Percentiles rank a stretch among this genome's conserved stretches.
These are phyloP conservation scores for Bromus sterilis DNA, from an alignment of 176 grass and related monocot genomes.

Conservation along the genomic window DNA sequence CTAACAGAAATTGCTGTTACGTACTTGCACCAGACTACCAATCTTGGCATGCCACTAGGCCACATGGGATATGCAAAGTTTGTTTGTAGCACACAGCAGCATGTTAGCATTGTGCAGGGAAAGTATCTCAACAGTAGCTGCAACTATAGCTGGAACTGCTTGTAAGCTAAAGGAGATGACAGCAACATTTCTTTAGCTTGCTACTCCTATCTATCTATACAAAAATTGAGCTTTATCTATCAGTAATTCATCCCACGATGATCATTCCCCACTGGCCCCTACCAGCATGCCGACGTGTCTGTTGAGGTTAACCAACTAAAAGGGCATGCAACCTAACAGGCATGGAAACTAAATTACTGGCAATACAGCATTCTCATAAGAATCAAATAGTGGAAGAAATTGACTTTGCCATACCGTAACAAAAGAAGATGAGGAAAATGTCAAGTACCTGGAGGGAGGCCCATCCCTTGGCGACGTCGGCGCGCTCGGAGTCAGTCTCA, in stretches of 20 bases:
- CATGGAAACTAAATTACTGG: neutral
- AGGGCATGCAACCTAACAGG: neutral
- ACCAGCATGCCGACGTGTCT: neutral
- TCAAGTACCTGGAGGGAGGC: conserved; percentile 68
- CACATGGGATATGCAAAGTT: neutral
- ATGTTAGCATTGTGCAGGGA: neutral
- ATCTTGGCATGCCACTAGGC: neutral
- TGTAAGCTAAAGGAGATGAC: neutral
- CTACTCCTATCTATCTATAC: neutral
- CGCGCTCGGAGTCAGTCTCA: conserved; percentile 72
- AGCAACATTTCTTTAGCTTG: neutral
- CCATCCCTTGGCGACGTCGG: conserved; percentile 86
- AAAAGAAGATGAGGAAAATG: neutral
- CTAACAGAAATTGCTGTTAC: neutral
- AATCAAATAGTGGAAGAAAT: neutral
- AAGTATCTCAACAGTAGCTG: neutral
- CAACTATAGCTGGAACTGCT: neutral
- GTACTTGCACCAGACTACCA: neutral
- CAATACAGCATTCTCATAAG: neutral
- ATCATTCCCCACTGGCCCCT: neutral
- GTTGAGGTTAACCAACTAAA: neutral
- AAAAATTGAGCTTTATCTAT: no score
- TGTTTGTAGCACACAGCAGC: neutral
- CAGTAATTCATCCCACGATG: neutral
- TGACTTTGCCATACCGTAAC: neutral